Evolutionary conservation across 2,329 filamentous ascomycete genomes (phyloP).

Genomic region (Neonectria coccinea): DNA sequence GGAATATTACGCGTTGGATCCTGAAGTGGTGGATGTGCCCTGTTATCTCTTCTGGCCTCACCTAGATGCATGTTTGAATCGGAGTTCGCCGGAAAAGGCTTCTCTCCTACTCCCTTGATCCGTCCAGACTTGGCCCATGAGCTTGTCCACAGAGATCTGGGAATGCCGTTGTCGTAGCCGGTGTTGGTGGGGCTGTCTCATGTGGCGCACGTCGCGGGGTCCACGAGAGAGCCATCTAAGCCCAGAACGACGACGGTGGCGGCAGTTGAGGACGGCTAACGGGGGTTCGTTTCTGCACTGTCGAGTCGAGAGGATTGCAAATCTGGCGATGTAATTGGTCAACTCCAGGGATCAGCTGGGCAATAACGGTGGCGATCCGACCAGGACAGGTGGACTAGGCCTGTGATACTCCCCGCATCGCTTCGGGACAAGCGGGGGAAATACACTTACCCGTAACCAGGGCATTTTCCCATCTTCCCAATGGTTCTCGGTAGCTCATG

Average conservation of each 20-base stretch:
- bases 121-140: no score
- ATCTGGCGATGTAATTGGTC: conserved; percentile 9
- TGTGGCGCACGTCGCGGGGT: conserved; percentile 17
- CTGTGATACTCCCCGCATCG: neutral
- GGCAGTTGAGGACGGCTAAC: conserved; percentile 33
- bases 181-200: conserved; percentile 5
- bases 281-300: neutral
- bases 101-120: no score
- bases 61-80: no score
- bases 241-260: conserved; percentile 11
- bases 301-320: conserved; percentile 18
- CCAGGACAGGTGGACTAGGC: neutral
- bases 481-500: neutral
- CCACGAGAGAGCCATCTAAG: conserved; percentile 3
- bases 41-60: no score
- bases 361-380: neutral
- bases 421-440: conserved; percentile 22
- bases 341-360: neutral
- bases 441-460: conserved; percentile 27
- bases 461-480: no score
- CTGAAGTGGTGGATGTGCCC: no score
- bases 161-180: conserved; percentile 20
- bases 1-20: no score
- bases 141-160: neutral
- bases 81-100: no score